Evolutionary conservation across 768 basidiomycete species (phyloP).

Genomic region (Russula earlei): DNA sequence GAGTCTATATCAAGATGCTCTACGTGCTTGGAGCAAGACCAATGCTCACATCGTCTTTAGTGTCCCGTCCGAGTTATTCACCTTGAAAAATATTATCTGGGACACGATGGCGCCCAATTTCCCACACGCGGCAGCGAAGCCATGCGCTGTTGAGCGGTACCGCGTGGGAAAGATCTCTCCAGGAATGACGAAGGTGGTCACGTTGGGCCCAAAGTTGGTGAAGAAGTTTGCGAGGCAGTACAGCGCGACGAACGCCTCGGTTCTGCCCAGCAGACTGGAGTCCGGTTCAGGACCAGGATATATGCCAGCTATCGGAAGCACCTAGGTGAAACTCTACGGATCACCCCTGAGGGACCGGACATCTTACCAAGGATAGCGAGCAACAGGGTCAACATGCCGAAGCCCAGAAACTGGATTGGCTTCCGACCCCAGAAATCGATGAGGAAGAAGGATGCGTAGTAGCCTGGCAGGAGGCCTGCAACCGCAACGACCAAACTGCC

Average conservation of each 20-base stretch:
- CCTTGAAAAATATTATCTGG: constrained; percentile 30
- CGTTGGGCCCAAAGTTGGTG: constrained; percentile 37
- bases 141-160: constrained; percentile 35
- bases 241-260: constrained; percentile 29
- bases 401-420: constrained; percentile 74
- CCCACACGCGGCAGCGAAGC: constrained; percentile 35
- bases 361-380: constrained; percentile 59
- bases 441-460: constrained; percentile 52
- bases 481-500: constrained; percentile 70
- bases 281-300: not conserved
- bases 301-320: constrained; percentile 6
- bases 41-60: constrained; percentile 28
- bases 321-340: constrained; percentile 24
- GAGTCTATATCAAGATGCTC: not conserved
- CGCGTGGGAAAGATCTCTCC: constrained; percentile 38
- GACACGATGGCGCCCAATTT: constrained; percentile 38
- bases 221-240: constrained; percentile 35
- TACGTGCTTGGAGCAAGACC: not conserved
- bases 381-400: constrained; percentile 51
- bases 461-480: constrained; percentile 76
- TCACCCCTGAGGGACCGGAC: constrained; percentile 14
- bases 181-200: constrained; percentile 37
- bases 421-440: constrained; percentile 77
- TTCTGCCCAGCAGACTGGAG: constrained; percentile 30
- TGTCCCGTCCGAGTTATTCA: constrained; percentile 11